Percentiles rank a stretch among this genome's conserved stretches.
phyloP scores from a whole-genome alignment of 306 rosid genomes.

The Ammopiptanthus mongolicus region DNA sequence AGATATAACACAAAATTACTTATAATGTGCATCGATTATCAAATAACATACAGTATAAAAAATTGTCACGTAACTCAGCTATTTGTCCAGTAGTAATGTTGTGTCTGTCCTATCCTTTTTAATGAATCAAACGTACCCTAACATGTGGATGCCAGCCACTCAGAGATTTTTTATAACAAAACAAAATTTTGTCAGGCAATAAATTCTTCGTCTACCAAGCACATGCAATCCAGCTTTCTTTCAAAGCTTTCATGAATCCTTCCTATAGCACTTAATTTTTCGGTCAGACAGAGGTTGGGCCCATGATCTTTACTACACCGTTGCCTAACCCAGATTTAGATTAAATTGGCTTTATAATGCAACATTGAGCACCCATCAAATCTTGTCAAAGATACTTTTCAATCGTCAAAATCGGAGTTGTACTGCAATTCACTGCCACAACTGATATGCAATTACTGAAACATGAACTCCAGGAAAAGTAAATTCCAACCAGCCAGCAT shows the following conservation, averaged over 20 bases:
- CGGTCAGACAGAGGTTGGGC: neutral
- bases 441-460: neutral
- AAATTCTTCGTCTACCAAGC: constrained; percentile 55
- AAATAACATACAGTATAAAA: no score
- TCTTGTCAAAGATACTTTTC: neutral
- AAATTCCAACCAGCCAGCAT: neutral
- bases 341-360: constrained; percentile 2
- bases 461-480: neutral
- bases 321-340: neutral
- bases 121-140: no score
- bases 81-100: no score
- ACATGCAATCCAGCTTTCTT: constrained; percentile 37
- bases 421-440: neutral
- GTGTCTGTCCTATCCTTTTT: no score
- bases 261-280: neutral
- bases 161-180: neutral
- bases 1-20: no score
- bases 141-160: constrained; percentile 23
- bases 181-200: constrained; percentile 23
- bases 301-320: constrained; percentile 3
- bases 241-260: neutral
- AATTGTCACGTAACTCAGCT: no score
- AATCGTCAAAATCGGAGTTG: neutral
- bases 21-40: no score
- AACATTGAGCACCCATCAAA: neutral